Evolutionary conservation across 768 basidiomycete genomes (phyloP), one percentile per base, ranked within the genome.

Genomic region (Suillus decipiens): DNA sequence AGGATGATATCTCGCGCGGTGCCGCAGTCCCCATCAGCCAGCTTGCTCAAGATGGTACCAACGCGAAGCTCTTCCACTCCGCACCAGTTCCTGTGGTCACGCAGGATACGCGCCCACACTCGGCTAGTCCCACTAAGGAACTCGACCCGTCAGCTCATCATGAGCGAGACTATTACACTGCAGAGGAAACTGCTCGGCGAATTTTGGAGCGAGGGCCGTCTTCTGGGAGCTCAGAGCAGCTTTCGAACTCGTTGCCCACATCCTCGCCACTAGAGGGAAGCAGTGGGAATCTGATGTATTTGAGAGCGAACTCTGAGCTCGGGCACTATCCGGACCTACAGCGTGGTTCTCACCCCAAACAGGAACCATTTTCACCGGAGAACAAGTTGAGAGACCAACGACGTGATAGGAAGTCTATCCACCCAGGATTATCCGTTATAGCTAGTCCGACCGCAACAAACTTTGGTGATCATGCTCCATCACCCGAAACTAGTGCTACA

Each of bases 241-340:
- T 93, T 54, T 90, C 92, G 3, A 84, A 80, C 41, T 87, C 85
- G 17, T 73, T 86, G 33, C 86, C 85, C 10, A 72, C 78, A 3
- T 74, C 78, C 22, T 86, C 83, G 7, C 77, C 86, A 31, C 73
- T 84, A 31, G 77, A 78, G 17, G 71, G 70, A 48, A 73, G 71
- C 12, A 61, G 70, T 34, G 75, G 75, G 31, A 65, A 68, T 17
- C 73, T 72, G 11, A 72, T 73, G 28, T 59, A 76, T 14, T 62
- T 80, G 61, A 86, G 91, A 56, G 85, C 92, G 8, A 92, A 88
- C 72, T 94, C 93, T 33, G 92, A 92, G 72, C 79, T 92, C 50
- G 92, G 92, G 5, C 88, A 93, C 70, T 93, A 94, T 73, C 70
- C 87, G 48, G 92, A 93, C 75, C 72, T 87, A 63, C 73, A 70